These are phyloP conservation scores for Alternaria brassicicola DNA, from an alignment of 2,329 filamentous ascomycete species.

Conservation along the genomic window DNA sequence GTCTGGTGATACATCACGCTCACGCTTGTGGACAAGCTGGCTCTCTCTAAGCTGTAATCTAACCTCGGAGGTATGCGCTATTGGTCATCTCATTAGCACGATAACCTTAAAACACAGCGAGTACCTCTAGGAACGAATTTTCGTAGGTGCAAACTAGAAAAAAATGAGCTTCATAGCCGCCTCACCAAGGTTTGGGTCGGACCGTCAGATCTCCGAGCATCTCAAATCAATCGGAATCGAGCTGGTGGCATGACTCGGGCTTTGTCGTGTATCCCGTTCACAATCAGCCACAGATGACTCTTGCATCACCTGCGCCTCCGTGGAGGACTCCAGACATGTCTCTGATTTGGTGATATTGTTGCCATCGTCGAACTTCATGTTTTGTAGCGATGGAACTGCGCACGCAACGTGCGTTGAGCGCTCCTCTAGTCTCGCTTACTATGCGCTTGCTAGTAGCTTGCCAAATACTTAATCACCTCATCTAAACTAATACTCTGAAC, in stretches of 20 bases:
- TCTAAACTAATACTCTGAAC: conserved; percentile 20
- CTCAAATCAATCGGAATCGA: conserved; percentile 5
- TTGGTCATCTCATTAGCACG: not conserved
- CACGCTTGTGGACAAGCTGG: not conserved
- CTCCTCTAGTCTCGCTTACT: conserved; percentile 21
- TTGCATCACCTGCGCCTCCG: not conserved
- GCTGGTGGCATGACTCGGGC: conserved; percentile 7
- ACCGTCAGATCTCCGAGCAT: conserved; percentile 1
- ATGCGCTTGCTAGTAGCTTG: conserved; percentile 15
- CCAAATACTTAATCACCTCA: conserved; percentile 11
- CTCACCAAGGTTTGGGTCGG: conserved; percentile 5
- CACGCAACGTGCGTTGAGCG: not conserved
- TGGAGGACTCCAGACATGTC: not conserved
- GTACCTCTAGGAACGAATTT: not conserved
- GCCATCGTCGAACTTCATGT: conserved; percentile 2
- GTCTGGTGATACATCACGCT: conserved; percentile 2
- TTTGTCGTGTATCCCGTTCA: not conserved
- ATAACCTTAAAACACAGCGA: not conserved
- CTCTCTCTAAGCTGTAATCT: not conserved
- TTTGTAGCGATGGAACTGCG: not conserved
- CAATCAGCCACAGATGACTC: conserved; percentile 1
- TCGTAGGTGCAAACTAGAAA: not conserved
- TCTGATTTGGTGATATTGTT: not conserved
- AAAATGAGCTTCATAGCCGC: not conserved
- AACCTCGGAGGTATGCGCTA: not conserved